phyloP scores from a whole-genome alignment of 139 green algal species.

The Eudorina sp. region DNA sequence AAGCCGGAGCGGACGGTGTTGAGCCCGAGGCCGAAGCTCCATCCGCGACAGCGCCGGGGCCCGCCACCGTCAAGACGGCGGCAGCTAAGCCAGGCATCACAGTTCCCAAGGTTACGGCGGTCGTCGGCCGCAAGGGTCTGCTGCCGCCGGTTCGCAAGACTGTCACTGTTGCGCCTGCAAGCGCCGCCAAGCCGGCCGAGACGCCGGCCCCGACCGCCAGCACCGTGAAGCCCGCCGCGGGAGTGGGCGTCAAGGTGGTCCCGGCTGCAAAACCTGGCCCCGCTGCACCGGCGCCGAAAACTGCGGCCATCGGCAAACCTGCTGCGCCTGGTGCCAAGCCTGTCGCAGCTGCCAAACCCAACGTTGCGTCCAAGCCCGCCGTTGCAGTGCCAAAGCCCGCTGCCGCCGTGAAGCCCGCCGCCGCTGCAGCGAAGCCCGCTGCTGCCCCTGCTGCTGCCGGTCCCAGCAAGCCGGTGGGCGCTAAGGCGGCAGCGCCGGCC shows the following conservation, averaged over 20 bases:
- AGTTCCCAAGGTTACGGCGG: neutral
- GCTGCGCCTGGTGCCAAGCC: neutral
- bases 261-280: neutral
- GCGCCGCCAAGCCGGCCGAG: neutral
- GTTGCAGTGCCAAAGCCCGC: neutral
- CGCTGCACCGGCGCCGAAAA: neutral
- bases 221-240: neutral
- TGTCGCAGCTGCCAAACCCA: neutral
- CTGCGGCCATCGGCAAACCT: neutral
- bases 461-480: no score
- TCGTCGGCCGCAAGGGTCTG: constrained; percentile 18
- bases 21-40: neutral
- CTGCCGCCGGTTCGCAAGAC: constrained; percentile 17
- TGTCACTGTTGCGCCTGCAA: neutral
- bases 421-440: neutral
- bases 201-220: neutral
- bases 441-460: neutral
- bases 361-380: neutral
- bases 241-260: neutral
- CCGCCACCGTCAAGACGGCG: neutral
- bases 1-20: neutral
- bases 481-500: neutral
- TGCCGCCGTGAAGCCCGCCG: neutral
- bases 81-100: neutral
- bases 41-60: neutral